A percentile compares a stretch with the other conserved stretches of the same genome.
These are phyloP conservation scores for Colletotrichum filicis DNA, from an alignment of 2,329 filamentous ascomycete genomes.

Conservation along the genomic window DNA sequence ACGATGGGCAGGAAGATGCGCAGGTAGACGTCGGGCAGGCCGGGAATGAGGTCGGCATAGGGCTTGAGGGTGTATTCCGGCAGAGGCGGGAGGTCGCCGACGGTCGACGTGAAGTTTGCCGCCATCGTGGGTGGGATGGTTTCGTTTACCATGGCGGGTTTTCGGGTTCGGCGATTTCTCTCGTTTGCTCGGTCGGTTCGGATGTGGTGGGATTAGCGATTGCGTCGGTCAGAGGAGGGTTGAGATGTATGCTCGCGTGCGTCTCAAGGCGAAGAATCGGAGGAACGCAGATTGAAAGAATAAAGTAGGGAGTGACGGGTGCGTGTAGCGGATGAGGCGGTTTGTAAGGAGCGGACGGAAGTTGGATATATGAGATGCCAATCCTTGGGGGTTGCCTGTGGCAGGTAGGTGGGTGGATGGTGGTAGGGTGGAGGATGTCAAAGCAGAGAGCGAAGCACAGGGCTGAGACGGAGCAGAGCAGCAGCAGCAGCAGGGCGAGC, in stretches of 20 bases:
- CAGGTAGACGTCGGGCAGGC: constrained; percentile 84
- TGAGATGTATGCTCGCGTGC: background rate
- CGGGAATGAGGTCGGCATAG: constrained; percentile 77
- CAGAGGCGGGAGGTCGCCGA: constrained; percentile 81
- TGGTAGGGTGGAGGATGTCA: constrained; percentile 17
- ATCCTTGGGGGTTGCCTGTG: background rate
- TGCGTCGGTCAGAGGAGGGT: background rate
- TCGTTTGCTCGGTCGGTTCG: background rate
- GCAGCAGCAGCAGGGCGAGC: background rate
- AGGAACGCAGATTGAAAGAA: background rate
- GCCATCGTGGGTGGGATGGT: constrained; percentile 44
- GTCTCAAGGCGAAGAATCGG: background rate
- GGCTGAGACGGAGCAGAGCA: constrained; percentile 23
- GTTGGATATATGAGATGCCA: constrained; percentile 15
- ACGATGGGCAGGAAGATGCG: constrained; percentile 80
- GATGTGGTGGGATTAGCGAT: background rate
- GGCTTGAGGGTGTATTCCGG: constrained; percentile 81
- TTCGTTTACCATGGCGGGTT: constrained; percentile 53
- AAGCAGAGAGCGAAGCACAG: constrained; percentile 21
- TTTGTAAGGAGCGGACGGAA: constrained; percentile 8
- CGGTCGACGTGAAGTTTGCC: constrained; percentile 64
- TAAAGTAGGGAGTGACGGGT: background rate
- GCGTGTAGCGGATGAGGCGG: background rate
- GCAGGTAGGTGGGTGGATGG: background rate
- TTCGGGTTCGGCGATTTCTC: background rate